A percentile compares a stretch with the other conserved stretches of the same genome.
phyloP scores from a whole-genome alignment of 257 asterid species.

The Solanum dulcamara region DNA sequence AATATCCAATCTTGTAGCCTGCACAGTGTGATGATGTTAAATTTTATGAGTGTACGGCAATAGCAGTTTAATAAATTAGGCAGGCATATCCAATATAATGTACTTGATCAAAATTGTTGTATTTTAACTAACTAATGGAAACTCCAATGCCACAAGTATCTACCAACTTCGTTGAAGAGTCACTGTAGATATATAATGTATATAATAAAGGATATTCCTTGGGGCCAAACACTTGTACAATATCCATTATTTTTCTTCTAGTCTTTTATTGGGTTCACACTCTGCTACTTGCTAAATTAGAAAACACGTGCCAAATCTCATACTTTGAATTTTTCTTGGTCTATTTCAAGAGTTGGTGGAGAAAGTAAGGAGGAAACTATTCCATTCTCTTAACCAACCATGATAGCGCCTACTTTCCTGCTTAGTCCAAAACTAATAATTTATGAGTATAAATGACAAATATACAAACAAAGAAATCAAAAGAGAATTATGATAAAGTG shows the following conservation, averaged over 20 bases:
- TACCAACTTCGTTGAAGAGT: neutral
- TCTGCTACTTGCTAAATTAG: neutral
- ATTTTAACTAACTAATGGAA: neutral
- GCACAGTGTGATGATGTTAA: neutral
- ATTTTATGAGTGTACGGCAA: neutral
- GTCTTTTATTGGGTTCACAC: neutral
- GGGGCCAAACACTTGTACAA: neutral
- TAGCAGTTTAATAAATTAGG: neutral
- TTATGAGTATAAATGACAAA: too few species aligned
- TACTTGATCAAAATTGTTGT: neutral
- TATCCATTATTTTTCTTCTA: neutral
- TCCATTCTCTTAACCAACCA: neutral
- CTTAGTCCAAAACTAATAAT: too few species aligned
- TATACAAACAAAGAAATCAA: too few species aligned
- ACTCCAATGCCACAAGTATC: neutral
- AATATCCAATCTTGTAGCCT: neutral
- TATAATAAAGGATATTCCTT: too few species aligned
- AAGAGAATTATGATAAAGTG: too few species aligned
- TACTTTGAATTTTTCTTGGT: neutral
- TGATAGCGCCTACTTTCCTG: too few species aligned
- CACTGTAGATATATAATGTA: too few species aligned
- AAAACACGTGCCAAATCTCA: neutral
- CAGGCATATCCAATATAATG: neutral
- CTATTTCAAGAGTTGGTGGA: too few species aligned
- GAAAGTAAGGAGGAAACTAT: neutral